These are phyloP conservation scores for Vitis hybrid DNA, from an alignment of 177 flowering plant species.

Conservation along the genomic window DNA sequence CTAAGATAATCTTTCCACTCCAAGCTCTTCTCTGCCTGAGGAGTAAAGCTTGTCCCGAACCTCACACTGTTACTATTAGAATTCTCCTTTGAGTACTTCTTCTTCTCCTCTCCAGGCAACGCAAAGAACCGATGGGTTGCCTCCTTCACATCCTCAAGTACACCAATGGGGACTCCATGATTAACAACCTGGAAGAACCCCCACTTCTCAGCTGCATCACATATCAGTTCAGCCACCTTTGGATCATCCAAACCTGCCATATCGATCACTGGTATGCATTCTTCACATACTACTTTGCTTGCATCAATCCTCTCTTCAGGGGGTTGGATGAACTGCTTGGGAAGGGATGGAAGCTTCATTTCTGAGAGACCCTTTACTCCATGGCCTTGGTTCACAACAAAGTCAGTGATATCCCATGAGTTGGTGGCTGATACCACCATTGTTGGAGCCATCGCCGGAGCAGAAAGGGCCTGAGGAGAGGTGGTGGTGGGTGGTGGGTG, in stretches of 20 bases:
- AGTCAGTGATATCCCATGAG: slow-evolving; percentile 19
- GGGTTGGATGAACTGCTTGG: slow-evolving; percentile 34
- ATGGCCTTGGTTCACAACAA: slow-evolving; percentile 29
- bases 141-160: slow-evolving; percentile 38
- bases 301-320: slow-evolving; percentile 17
- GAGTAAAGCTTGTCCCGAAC: slow-evolving; percentile 45
- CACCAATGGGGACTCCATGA: slow-evolving; percentile 42
- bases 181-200: slow-evolving; percentile 42
- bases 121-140: slow-evolving; percentile 40
- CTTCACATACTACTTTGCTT: slow-evolving; percentile 6
- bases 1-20: slow-evolving; percentile 67
- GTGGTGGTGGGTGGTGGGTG: too few species aligned
- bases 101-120: slow-evolving; percentile 42
- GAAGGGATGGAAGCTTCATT: slow-evolving; percentile 20
- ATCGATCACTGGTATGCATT: slow-evolving; percentile 36
- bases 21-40: slow-evolving; percentile 39
- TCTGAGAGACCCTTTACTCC: slow-evolving; percentile 39
- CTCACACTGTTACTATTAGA: slow-evolving; percentile 32
- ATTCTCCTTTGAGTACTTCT: slow-evolving; percentile 37
- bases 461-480: neutral
- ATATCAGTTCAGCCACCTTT: slow-evolving; percentile 17
- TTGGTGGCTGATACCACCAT: slow-evolving; percentile 4
- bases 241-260: slow-evolving; percentile 30
- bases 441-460: slow-evolving; percentile 16
- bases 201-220: slow-evolving; percentile 37